These are phyloP conservation scores for Suillus weaverae DNA, from an alignment of 768 basidiomycete species.

Conservation along the genomic window DNA sequence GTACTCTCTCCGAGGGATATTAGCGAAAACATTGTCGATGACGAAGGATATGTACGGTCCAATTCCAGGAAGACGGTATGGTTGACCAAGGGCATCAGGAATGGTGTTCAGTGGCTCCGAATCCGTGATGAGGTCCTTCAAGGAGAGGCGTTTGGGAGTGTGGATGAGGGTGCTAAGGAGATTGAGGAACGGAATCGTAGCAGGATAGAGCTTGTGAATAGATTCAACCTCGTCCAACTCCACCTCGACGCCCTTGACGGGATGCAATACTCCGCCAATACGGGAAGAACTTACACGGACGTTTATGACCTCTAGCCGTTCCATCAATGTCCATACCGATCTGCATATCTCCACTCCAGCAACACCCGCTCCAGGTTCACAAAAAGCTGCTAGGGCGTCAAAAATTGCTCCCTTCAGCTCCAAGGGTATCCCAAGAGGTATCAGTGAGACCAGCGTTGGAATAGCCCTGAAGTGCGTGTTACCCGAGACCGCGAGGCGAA, in stretches of 20 bases:
- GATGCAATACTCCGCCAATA: slow-evolving; percentile 38
- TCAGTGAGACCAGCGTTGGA: slow-evolving; percentile 73
- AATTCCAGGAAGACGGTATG: slow-evolving; percentile 78
- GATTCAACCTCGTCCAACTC: slow-evolving; percentile 90
- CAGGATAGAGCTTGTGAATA: slow-evolving; percentile 74
- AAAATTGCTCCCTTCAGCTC: slow-evolving; percentile 88
- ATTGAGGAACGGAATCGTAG: slow-evolving; percentile 85
- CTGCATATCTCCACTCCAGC: slow-evolving; percentile 79
- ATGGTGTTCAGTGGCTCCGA: slow-evolving; percentile 69
- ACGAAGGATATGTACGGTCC: slow-evolving; percentile 84
- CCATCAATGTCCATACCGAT: slow-evolving; percentile 82
- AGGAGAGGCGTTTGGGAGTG: slow-evolving; percentile 69
- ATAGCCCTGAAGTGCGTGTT: slow-evolving; percentile 82
- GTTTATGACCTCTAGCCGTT: slow-evolving; percentile 80
- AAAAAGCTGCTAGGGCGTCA: slow-evolving; percentile 79
- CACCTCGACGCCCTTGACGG: slow-evolving; percentile 77
- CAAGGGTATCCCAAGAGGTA: slow-evolving; percentile 81
- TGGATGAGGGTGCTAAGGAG: slow-evolving; percentile 83
- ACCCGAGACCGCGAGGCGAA: slow-evolving; percentile 73
- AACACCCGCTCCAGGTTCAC: slow-evolving; percentile 72
- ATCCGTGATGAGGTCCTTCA: slow-evolving; percentile 59
- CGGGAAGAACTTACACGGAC: slow-evolving; percentile 47
- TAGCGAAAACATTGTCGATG: slow-evolving; percentile 84
- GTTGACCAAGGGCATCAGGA: slow-evolving; percentile 77
- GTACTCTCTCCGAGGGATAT: slow-evolving; percentile 75